Evolutionary conservation across 2,329 filamentous ascomycete species (phyloP).

Genomic region (Sarocladium strictum): DNA sequence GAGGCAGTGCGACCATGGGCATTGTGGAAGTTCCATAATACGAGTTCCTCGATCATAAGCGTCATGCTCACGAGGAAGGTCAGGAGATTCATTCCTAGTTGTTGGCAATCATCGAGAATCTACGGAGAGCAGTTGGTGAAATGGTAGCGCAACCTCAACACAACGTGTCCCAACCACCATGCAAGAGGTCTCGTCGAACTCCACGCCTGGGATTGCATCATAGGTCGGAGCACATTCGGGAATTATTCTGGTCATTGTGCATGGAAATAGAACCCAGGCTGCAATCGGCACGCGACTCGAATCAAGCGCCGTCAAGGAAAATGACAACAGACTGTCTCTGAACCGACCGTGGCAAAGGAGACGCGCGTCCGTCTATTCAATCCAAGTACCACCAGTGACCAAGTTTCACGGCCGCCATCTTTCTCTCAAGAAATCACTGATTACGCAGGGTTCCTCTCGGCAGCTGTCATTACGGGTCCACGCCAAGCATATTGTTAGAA

Average conservation of each 20-base stretch:
- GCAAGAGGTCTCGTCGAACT: too few relatives aligned
- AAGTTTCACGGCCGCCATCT: constrained; percentile 3
- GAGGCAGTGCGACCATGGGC: neutral
- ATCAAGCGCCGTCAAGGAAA: neutral
- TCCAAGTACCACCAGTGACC: neutral
- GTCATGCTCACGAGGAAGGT: too few relatives aligned
- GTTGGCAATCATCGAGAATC: too few relatives aligned
- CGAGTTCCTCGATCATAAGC: too few relatives aligned
- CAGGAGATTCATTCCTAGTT: too few relatives aligned
- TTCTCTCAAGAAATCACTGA: neutral
- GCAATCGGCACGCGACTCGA: neutral
- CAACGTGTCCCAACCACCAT: too few relatives aligned
- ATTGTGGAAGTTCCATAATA: neutral
- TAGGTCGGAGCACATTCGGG: neutral
- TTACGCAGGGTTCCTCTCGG: neutral
- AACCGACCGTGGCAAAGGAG: neutral
- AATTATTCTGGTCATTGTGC: neutral
- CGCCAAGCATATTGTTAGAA: too few relatives aligned
- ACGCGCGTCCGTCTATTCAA: neutral
- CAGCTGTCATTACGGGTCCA: constrained; percentile 5
- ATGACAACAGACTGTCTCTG: neutral
- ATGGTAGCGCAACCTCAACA: too few relatives aligned
- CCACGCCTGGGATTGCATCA: neutral
- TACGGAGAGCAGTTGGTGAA: too few relatives aligned
- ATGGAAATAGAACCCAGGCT: neutral